Percentiles rank a stretch among this genome's conserved stretches.
Conservation (phyloP, 106 monocot genomes). For the Dioscorea dumetorum region DNA sequence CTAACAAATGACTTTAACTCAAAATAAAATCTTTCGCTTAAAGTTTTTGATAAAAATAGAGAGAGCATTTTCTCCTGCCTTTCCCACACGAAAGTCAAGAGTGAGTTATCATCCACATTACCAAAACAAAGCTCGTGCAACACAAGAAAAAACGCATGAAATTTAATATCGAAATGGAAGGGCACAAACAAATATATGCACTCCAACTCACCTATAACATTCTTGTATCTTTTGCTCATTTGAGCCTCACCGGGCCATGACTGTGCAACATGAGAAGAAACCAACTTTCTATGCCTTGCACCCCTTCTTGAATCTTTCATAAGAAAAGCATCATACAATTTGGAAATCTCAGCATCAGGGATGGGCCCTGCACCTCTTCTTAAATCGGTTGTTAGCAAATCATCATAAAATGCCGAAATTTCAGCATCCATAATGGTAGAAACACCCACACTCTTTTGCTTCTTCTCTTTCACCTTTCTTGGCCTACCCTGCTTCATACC, state of each 20-base stretch:
- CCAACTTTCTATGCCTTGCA: slow-evolving; percentile 26
- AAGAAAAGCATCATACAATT: slow-evolving; percentile 41
- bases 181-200: background rate
- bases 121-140: too few relatives aligned
- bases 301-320: slow-evolving; percentile 43
- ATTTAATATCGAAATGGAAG: too few relatives aligned
- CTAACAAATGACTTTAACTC: too few relatives aligned
- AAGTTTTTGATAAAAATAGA: too few relatives aligned
- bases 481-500: slow-evolving; percentile 45
- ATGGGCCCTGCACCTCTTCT: slow-evolving; percentile 18
- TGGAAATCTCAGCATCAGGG: slow-evolving; percentile 7
- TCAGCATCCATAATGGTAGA: slow-evolving; percentile 15
- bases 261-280: slow-evolving; percentile 33
- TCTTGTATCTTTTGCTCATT: slow-evolving; percentile 39
- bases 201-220: slow-evolving; percentile 35
- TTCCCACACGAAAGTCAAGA: too few relatives aligned
- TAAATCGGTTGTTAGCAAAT: slow-evolving; percentile 46
- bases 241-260: slow-evolving; percentile 71
- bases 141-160: too few relatives aligned
- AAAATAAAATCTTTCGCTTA: too few relatives aligned
- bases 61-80: too few relatives aligned
- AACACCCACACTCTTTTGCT: background rate
- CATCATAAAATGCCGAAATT: slow-evolving; percentile 28
- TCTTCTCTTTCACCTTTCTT: slow-evolving; percentile 22
- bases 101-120: too few relatives aligned